Conservation (phyloP, 345 rosid genomes). For the Syzygium jambos region DNA sequence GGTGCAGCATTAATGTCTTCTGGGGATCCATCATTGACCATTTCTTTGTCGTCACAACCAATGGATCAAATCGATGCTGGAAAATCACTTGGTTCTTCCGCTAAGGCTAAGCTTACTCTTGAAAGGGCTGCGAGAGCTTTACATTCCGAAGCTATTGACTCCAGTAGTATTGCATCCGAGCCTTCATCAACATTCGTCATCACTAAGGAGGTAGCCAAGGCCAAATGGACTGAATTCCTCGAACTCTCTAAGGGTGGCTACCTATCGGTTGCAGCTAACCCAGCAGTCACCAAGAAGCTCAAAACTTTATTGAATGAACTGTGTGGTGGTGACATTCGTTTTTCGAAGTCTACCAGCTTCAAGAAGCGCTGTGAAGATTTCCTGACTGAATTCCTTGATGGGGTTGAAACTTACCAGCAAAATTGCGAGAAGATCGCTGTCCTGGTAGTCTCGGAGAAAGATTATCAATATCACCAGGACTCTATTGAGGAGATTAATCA, state of each 20-base stretch:
- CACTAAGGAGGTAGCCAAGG: background rate
- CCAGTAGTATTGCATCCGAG: background rate
- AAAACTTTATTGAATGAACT: background rate
- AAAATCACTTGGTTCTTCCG: background rate
- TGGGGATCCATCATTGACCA: background rate
- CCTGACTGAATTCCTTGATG: background rate
- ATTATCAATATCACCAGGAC: background rate
- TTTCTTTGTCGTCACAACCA: background rate
- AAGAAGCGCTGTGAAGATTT: background rate
- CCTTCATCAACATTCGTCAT: background rate
- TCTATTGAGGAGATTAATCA: background rate
- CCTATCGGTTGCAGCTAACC: background rate
- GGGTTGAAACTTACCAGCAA: background rate
- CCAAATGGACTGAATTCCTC: background rate
- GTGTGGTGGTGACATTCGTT: background rate
- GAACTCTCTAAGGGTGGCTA: background rate
- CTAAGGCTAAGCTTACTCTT: background rate
- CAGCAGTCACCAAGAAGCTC: background rate
- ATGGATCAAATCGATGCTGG: background rate
- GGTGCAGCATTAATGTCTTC: background rate
- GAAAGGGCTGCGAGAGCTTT: background rate
- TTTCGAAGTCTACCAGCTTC: background rate
- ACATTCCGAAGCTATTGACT: background rate
- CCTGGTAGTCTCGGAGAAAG: background rate
- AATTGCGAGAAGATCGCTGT: background rate